A percentile compares a stretch with the other conserved stretches of the same genome.
These are phyloP conservation scores for Pulveroboletus sp. DNA, from an alignment of 768 basidiomycete genomes.

Conservation along the genomic window DNA sequence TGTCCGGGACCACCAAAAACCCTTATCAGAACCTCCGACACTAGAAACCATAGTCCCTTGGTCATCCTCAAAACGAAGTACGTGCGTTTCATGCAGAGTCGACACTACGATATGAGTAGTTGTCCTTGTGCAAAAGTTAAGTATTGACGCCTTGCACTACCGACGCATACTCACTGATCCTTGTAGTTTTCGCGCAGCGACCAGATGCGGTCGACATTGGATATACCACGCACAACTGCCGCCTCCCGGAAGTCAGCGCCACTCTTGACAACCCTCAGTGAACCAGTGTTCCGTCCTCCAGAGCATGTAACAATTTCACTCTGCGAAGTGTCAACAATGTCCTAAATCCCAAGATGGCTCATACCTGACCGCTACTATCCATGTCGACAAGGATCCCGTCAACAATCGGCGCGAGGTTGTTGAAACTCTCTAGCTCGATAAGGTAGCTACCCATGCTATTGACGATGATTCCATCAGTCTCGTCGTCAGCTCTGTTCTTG, in stretches of 20 bases:
- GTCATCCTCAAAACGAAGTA: conserved; percentile 46
- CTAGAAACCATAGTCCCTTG: conserved; percentile 13
- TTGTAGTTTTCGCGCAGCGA: conserved; percentile 45
- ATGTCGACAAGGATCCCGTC: conserved; percentile 75
- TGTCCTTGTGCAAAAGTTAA: conserved; percentile 31
- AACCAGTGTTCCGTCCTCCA: conserved; percentile 72
- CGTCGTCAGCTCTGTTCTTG: conserved; percentile 29
- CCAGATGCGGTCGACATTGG: conserved; percentile 58
- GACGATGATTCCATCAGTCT: conserved; percentile 44
- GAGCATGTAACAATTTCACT: conserved; percentile 83
- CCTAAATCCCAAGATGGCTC: conserved; percentile 8
- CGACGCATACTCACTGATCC: conserved; percentile 41
- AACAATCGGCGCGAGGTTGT: conserved; percentile 78
- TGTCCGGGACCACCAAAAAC: conserved; percentile 53
- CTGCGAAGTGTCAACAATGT: conserved; percentile 32
- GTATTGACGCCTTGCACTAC: neutral
- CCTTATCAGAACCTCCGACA: conserved; percentile 39
- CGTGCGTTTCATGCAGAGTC: conserved; percentile 48
- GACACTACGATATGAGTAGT: conserved; percentile 59
- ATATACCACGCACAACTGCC: conserved; percentile 53
- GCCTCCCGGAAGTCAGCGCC: conserved; percentile 76
- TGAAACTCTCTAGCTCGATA: conserved; percentile 56
- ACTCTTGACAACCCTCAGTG: conserved; percentile 70
- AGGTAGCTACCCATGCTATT: conserved; percentile 53
- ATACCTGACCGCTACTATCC: conserved; percentile 66